These are phyloP conservation scores for Erodium texanum DNA, from an alignment of 441 rosid species.

Conservation along the genomic window DNA sequence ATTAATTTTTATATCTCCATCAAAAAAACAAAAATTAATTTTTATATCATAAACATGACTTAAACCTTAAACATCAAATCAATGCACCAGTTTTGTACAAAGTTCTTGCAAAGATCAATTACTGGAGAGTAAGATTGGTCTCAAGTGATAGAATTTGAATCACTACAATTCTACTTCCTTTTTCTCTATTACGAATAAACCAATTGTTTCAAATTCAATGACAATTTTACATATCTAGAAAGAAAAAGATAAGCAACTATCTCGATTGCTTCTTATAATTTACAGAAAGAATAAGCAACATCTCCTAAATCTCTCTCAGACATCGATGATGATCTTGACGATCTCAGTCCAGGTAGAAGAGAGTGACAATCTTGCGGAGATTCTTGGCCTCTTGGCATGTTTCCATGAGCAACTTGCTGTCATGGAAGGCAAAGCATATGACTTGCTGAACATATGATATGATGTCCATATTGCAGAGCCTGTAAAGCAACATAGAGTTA, in stretches of 20 bases:
- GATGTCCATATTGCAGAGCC: conserved; percentile 91
- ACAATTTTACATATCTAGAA: conserved; percentile 14
- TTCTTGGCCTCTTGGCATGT: conserved; percentile 97
- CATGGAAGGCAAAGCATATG: conserved; percentile 91
- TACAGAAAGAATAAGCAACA: conserved; percentile 19
- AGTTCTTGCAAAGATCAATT: not conserved
- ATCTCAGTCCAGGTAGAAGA: conserved; percentile 66
- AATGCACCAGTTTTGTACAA: too few species aligned
- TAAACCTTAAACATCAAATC: too few species aligned
- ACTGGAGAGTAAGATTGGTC: not conserved
- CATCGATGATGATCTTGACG: conserved; percentile 17
- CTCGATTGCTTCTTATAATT: conserved; percentile 6
- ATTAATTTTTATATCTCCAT: too few species aligned
- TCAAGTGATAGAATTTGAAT: not conserved
- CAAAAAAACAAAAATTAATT: too few species aligned
- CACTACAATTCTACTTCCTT: not conserved
- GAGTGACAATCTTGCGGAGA: conserved; percentile 76
- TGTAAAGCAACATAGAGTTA: conserved; percentile 21
- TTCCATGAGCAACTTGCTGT: conserved; percentile 85
- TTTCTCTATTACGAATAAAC: conserved; percentile 3
- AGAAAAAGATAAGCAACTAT: not conserved
- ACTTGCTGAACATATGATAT: conserved; percentile 92
- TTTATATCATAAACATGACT: too few species aligned
- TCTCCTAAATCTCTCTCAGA: conserved; percentile 7
- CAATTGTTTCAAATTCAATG: not conserved